Evolutionary conservation across 1,139 yeast species (phyloP).

Genomic region (Sugiyamaella castrensis): DNA sequence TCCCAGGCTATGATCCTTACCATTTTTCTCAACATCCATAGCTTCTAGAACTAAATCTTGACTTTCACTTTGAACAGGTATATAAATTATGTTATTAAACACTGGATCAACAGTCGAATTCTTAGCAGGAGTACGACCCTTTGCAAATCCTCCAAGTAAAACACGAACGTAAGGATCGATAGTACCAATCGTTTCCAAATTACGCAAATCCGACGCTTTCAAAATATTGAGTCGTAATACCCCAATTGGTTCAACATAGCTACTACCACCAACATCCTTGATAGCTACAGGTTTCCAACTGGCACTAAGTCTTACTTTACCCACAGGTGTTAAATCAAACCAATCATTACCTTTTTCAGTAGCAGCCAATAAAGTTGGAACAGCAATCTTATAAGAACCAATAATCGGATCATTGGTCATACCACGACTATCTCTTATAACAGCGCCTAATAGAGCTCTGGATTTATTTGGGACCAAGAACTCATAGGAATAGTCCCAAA

Average conservation of each 20-base stretch:
- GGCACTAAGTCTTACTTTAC: slow-evolving; percentile 67
- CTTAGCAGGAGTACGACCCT: slow-evolving; percentile 71
- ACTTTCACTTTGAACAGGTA: slow-evolving; percentile 74
- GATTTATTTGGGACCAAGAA: slow-evolving; percentile 72
- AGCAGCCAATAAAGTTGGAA: slow-evolving; percentile 72
- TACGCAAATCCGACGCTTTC: slow-evolving; percentile 70
- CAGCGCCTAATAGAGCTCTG: slow-evolving; percentile 61
- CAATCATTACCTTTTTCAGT: slow-evolving; percentile 75
- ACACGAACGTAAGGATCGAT: slow-evolving; percentile 90
- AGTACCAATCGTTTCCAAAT: slow-evolving; percentile 83
- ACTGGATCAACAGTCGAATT: slow-evolving; percentile 72
- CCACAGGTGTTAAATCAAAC: slow-evolving; percentile 61
- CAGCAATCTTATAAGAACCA: slow-evolving; percentile 43
- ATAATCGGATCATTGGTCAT: slow-evolving; percentile 59
- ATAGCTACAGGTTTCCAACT: slow-evolving; percentile 86
- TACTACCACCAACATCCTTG: slow-evolving; percentile 60
- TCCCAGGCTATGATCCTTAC: slow-evolving; percentile 85
- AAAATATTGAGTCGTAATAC: slow-evolving; percentile 72
- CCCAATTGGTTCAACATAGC: slow-evolving; percentile 91
- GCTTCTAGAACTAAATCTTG: slow-evolving; percentile 82
- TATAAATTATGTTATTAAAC: slow-evolving; percentile 80
- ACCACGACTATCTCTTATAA: slow-evolving; percentile 63
- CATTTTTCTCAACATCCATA: slow-evolving; percentile 80
- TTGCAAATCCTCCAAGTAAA: slow-evolving; percentile 69
- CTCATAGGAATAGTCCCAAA: slow-evolving; percentile 66